Evolutionary conservation across 129 eudicot genomes (phyloP), one percentile per base, ranked within the genome.

Genomic region (Centrapalus pauciflorus): DNA sequence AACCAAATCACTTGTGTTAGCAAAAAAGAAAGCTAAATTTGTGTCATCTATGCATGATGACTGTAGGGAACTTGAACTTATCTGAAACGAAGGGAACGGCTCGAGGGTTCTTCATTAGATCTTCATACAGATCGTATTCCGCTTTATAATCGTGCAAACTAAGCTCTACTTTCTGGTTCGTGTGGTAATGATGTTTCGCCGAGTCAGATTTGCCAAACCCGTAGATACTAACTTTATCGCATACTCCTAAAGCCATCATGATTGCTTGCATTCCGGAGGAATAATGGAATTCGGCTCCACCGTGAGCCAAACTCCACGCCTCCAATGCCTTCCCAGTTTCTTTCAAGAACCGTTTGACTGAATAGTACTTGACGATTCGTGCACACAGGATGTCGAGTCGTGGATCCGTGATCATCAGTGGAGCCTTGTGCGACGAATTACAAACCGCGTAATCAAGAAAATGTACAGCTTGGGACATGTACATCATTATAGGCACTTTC

Each of bases 211-310:
- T 89, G n/a, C 99, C 99, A 43, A 94, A 94, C 21, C 99, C 99
- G 41, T 80, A 94, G 40, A 94, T 37, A 40, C 90, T 69, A 46
- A 94, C 93, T 55, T 73, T 76, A 11, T 86, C 90, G 55, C 99
- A 94, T 5, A 84, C 43, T 14, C 95, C 95, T 51, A 94, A 46
- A 35, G 95, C 95, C 40, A 86, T 57, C 95, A 89, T 84, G 26
- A 94, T 71, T 13, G 99, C 99, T 64, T 94, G 99, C 97, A 89
- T 86, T 19, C 99, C 97, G 1, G 99, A 94, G 4, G 99, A 94
- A 64, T 94, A 89, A 73, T 94, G 99, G 54, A 94, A 94, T 19
- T 77, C 72, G 1, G 77, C 20, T 9, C 97, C 95, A 0, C 85
- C 97, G 66, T 89, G 95, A 13, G 75, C 69, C 9, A 61, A 25